phyloP scores from a whole-genome alignment of 2,329 filamentous ascomycete species.

The Sclerotinia sclerotiorum region DNA sequence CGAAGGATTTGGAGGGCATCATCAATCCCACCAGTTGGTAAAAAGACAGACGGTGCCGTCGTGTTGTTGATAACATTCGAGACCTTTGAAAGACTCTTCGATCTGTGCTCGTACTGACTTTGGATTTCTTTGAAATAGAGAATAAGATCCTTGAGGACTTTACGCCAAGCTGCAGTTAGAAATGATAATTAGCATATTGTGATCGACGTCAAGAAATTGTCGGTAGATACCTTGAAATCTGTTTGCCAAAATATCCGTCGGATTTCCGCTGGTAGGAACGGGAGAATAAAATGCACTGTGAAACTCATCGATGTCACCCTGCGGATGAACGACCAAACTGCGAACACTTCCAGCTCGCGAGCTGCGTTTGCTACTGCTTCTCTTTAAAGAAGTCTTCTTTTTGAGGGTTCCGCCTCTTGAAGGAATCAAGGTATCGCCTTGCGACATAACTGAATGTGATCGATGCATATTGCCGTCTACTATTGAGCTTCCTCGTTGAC shows the following conservation, averaged over 20 bases:
- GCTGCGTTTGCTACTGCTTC: conserved; percentile 77
- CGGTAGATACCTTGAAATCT: conserved; percentile 75
- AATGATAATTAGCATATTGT: conserved; percentile 13
- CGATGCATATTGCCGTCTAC: conserved; percentile 58
- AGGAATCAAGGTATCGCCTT: conserved; percentile 42
- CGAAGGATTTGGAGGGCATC: conserved; percentile 81
- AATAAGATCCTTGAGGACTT: conserved; percentile 91
- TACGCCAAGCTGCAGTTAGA: conserved; percentile 73
- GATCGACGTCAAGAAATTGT: neutral
- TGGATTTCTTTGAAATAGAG: conserved; percentile 92
- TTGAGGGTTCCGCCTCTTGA: conserved; percentile 72
- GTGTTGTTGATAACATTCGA: conserved; percentile 83
- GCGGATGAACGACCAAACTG: conserved; percentile 72
- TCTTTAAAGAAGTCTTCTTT: conserved; percentile 81
- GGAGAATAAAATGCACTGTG: conserved; percentile 89
- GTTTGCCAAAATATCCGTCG: conserved; percentile 82
- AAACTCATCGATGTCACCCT: conserved; percentile 64
- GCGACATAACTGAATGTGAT: conserved; percentile 54
- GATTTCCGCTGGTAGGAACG: conserved; percentile 81
- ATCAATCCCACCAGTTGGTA: conserved; percentile 78
- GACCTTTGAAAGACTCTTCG: conserved; percentile 79
- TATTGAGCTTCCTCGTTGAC: conserved; percentile 64
- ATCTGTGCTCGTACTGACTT: conserved; percentile 79
- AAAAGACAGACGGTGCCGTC: conserved; percentile 70
- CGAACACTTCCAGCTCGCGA: conserved; percentile 83